A percentile compares a stretch with the other conserved stretches of the same genome.
phyloP scores from a whole-genome alignment of 176 grass and related monocot species.

The Bolboschoenus planiculmis region DNA sequence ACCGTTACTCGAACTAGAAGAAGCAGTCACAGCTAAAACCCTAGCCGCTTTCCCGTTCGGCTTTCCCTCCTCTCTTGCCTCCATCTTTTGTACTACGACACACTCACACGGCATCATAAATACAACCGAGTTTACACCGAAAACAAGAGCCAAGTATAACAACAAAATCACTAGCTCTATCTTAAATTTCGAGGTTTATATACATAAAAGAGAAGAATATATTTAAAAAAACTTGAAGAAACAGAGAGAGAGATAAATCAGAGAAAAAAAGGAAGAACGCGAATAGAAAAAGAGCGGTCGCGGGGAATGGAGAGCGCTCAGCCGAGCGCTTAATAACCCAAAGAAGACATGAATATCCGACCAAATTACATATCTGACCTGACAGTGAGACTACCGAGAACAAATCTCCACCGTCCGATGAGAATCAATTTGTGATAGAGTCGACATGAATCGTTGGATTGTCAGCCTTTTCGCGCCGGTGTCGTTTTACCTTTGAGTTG shows the following conservation, averaged over 20 bases:
- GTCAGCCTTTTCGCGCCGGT: constrained; percentile 1
- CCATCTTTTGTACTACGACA: constrained; percentile 55
- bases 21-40: constrained; percentile 16
- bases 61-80: constrained; percentile 33
- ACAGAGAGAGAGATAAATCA: background rate
- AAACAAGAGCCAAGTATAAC: background rate
- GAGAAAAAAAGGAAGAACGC: background rate
- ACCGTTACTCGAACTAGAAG: background rate
- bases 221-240: background rate
- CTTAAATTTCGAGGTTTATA: background rate
- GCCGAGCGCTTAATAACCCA: constrained; percentile 1
- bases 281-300: constrained; percentile 45
- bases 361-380: constrained; percentile 16
- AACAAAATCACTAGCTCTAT: background rate
- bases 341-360: background rate
- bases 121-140: background rate
- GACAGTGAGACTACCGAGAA: background rate
- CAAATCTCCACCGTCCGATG: background rate
- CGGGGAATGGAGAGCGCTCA: constrained; percentile 31
- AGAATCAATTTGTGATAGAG: background rate
- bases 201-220: background rate
- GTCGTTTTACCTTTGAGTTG: background rate
- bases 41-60: constrained; percentile 25
- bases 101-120: constrained; percentile 65
- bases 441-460: too few species aligned